A percentile compares a stretch with the other conserved stretches of the same genome.
Evolutionary conservation across 2,329 filamentous ascomycete species (phyloP).

Genomic region (Sporothrix mexicana): DNA sequence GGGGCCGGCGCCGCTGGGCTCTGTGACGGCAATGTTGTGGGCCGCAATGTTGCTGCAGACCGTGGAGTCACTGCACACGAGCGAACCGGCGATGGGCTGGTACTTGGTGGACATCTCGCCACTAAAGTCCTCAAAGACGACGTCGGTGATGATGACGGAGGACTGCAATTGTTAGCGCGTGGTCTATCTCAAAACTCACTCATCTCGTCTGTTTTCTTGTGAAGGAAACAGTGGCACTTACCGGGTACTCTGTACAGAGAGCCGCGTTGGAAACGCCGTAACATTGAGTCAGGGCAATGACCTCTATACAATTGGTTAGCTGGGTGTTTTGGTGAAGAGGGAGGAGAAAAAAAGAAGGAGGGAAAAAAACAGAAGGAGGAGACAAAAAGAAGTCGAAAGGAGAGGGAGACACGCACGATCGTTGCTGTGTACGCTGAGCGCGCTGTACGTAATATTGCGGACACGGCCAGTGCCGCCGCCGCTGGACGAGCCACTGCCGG

Average conservation of each 20-base stretch:
- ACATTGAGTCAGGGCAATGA: conserved; percentile 58
- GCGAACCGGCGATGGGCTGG: conserved; percentile 39
- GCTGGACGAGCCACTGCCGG: conserved; percentile 53
- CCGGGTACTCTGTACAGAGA: conserved; percentile 64
- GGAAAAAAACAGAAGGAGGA: no score
- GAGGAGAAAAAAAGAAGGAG: not conserved
- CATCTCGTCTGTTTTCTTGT: no score
- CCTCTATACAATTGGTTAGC: conserved; percentile 37
- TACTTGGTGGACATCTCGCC: conserved; percentile 50
- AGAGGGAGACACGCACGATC: conserved; percentile 44
- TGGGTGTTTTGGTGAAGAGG: not conserved
- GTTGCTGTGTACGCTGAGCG: conserved; percentile 63
- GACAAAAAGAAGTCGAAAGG: no score
- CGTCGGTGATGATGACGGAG: conserved; percentile 57
- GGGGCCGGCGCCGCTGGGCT: conserved; percentile 38
- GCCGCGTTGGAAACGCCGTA: conserved; percentile 62
- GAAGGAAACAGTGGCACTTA: conserved; percentile 37
- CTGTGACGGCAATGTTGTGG: no score
- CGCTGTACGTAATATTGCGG: conserved; percentile 65
- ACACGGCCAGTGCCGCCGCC: conserved; percentile 66
- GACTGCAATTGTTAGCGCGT: not conserved
- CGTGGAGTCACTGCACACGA: conserved; percentile 39
- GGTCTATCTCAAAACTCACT: not conserved
- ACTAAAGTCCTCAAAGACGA: conserved; percentile 59
- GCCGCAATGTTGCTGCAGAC: conserved; percentile 40